Conservation (phyloP, 495 filamentous ascomycete species). For the Aspergillus bridgeri region DNA sequence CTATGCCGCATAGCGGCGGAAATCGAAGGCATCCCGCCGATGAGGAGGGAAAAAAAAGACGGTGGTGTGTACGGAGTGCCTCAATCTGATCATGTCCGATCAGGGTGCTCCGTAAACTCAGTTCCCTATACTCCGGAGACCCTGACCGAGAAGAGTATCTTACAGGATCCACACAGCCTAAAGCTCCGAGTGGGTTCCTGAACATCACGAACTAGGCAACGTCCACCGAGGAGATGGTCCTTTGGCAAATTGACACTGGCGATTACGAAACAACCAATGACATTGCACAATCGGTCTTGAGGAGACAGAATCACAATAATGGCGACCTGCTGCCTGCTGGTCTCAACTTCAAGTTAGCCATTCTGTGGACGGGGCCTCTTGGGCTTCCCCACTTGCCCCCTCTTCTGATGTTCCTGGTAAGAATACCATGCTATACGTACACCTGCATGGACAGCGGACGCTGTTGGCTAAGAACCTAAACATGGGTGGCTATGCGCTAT, state of each 20-base stretch:
- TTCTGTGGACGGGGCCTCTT: neutral
- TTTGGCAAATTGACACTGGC: neutral
- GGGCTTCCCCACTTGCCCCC: neutral
- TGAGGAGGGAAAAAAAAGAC: neutral
- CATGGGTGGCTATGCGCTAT: slow-evolving; percentile 9
- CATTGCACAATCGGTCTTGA: neutral
- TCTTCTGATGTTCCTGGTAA: neutral
- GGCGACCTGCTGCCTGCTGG: too few relatives aligned
- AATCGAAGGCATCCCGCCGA: neutral
- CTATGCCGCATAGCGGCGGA: neutral
- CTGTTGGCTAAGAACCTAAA: slow-evolving; percentile 14
- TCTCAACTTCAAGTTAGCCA: too few relatives aligned
- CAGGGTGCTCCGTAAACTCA: neutral
- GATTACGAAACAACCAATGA: neutral
- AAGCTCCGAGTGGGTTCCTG: neutral
- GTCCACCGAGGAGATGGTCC: neutral
- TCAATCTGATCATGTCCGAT: neutral
- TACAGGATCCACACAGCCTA: neutral
- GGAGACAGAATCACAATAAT: too few relatives aligned
- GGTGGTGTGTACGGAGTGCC: too few relatives aligned
- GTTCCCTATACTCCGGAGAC: neutral
- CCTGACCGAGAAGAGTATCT: neutral
- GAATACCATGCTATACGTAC: neutral
- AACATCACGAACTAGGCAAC: neutral
- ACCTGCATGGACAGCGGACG: neutral